Base-by-base conservation (phyloP, 257 asterid species). In the Gardenia jasminoides region DNA sequence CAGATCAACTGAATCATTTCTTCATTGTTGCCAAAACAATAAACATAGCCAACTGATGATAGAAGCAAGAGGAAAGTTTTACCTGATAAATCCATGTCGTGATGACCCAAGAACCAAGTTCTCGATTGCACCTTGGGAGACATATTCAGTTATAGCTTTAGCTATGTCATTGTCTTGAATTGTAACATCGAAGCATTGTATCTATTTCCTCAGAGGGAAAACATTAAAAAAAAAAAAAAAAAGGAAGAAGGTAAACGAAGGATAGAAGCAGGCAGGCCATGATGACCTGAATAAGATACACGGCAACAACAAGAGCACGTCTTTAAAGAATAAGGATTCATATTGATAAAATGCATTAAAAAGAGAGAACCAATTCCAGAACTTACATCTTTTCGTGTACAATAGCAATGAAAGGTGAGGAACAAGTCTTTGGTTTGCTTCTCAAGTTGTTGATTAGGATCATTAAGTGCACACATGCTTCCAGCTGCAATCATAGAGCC, bases 51-150 rank as follows among this genome's bases (percentile, higher is more conserved):
- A 16, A 52, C 7, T 54, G 62, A 20, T 24, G 26, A 54, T 54
- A 56, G 11, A 22, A 20, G 2, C 56, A 16, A 70, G n/a, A 77
- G 28, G 0, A 5, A 67, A 4, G 76, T 20, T 28, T 85, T 78
- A 93, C 98, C 83, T 92, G 88, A 94, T 86, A 81, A 94, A 94
- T 78, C 97, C 92, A 79, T 87, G 92, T 26, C 86, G 88, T 2
- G 97, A 91, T 16, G 97, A 88, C 52, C 97, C 98, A 80, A 94
- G 92, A 84, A 94, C 93, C 86, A 94, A 80, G 85, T 75, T 86
- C 72, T 94, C 96, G 39, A 92, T 89, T 26, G 93, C 98, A 75
- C 90, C 88, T 47, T 83, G 84, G 24, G 96, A 82, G 44, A 89
- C 86, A 73, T 91, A 94, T 17, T 94, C 98, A 9, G 94, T 71